Conservation (phyloP, 192 early-diverging fungal genomes). For the Oehlia diaphana region DNA sequence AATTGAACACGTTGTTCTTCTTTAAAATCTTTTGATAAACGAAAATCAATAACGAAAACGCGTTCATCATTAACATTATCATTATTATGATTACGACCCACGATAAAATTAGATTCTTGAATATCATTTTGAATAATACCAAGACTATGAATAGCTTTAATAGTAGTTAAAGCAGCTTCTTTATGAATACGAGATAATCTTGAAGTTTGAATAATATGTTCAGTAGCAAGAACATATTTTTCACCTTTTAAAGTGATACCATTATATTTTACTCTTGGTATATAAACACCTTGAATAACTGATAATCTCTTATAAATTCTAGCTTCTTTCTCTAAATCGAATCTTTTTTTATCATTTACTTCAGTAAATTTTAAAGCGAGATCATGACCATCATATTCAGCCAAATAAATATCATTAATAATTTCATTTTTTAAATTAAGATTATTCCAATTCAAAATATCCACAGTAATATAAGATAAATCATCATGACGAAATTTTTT, state of each 20-base stretch:
- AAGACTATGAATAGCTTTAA: conserved; percentile 28
- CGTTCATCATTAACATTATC: conserved; percentile 9
- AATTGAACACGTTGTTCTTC: too few species aligned
- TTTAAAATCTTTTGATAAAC: background rate
- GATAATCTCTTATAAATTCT: conserved; percentile 25
- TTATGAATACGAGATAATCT: background rate
- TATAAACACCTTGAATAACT: conserved; percentile 25
- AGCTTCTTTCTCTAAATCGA: conserved; percentile 31
- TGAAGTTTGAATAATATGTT: background rate
- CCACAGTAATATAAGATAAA: too few species aligned
- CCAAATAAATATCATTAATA: background rate
- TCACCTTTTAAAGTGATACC: background rate
- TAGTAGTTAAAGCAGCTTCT: background rate
- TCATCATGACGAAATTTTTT: background rate
- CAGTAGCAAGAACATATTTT: background rate
- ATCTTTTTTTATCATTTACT: background rate
- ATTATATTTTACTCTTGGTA: background rate
- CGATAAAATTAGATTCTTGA: conserved; percentile 26
- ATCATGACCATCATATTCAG: background rate
- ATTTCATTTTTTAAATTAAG: background rate
- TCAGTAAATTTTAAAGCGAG: background rate
- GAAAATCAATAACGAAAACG: conserved; percentile 11
- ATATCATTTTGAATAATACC: conserved; percentile 36
- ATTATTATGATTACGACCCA: background rate
- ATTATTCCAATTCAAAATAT: background rate